Evolutionary conservation across 441 rosid species (phyloP).

Genomic region (Sinapis alba): DNA sequence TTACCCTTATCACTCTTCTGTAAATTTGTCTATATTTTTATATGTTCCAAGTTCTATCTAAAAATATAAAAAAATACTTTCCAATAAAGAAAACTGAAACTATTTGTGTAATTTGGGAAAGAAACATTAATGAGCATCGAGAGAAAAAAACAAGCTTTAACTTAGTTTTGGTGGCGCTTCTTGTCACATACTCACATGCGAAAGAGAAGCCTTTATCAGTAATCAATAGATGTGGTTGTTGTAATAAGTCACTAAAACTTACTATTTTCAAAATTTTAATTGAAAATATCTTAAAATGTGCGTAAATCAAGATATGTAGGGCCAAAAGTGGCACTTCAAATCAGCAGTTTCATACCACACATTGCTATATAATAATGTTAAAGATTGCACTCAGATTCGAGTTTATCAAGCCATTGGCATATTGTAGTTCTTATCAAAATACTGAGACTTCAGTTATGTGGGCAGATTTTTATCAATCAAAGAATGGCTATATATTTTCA

Average conservation of each 20-base stretch:
- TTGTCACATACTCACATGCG: slow-evolving; percentile 39
- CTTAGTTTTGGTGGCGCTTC: slow-evolving; percentile 41
- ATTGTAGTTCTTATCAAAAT: slow-evolving; percentile 22
- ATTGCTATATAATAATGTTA: slow-evolving; percentile 9
- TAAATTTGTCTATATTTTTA: not conserved
- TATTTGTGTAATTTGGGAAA: slow-evolving; percentile 4
- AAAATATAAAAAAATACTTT: not conserved
- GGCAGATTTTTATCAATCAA: slow-evolving; percentile 4
- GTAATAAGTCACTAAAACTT: slow-evolving; percentile 17
- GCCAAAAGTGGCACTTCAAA: slow-evolving; percentile 26
- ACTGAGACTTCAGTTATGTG: slow-evolving; percentile 9
- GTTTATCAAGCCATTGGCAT: slow-evolving; percentile 33
- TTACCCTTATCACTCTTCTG: not conserved
- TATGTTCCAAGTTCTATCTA: not conserved
- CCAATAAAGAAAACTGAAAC: not conserved
- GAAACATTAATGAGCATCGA: not conserved
- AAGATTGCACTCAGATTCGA: slow-evolving; percentile 33
- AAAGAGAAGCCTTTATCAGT: slow-evolving; percentile 17
- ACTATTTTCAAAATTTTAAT: not conserved
- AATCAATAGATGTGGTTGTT: slow-evolving; percentile 32
- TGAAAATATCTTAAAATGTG: slow-evolving; percentile 15
- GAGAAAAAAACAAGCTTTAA: slow-evolving; percentile 18
- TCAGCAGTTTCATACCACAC: slow-evolving; percentile 35
- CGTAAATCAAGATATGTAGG: slow-evolving; percentile 34
- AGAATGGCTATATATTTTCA: too few species aligned